Conservation (phyloP, 2,329 filamentous ascomycete species). For the Stromatinia cepivora region DNA sequence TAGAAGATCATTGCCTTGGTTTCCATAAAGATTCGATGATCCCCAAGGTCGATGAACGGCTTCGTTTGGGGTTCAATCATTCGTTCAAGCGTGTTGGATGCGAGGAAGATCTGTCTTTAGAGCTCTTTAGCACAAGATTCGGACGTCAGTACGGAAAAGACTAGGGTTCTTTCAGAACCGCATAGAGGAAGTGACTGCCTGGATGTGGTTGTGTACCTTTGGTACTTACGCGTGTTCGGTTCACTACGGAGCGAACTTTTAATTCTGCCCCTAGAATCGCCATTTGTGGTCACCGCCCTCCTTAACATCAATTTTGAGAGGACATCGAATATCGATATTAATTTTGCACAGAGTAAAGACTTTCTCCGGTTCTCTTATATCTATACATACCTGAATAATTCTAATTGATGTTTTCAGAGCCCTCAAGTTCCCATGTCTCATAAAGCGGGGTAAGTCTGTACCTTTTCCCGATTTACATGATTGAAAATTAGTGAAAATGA, state of each 20-base stretch:
- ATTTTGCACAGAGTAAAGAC: not conserved
- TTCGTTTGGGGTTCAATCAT: not conserved
- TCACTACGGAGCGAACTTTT: not conserved
- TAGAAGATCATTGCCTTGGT: not conserved
- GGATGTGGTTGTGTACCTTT: not conserved
- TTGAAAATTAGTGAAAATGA: conserved; percentile 1
- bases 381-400: too few species aligned
- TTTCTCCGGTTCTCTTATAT: too few species aligned
- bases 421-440: not conserved
- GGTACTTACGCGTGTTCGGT: not conserved
- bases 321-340: too few species aligned
- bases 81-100: not conserved
- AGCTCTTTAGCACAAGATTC: not conserved
- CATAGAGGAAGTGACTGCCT: not conserved
- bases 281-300: not conserved
- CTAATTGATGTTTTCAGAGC: not conserved
- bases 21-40: not conserved
- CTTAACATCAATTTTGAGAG: not conserved
- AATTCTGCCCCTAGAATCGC: not conserved
- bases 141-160: too few species aligned
- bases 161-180: not conserved
- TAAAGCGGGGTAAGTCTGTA: not conserved
- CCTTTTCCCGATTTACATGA: not conserved
- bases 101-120: not conserved
- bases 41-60: not conserved